Conservation (phyloP, 495 filamentous ascomycete genomes). For the Hyphodiscus hymeniophilus region DNA sequence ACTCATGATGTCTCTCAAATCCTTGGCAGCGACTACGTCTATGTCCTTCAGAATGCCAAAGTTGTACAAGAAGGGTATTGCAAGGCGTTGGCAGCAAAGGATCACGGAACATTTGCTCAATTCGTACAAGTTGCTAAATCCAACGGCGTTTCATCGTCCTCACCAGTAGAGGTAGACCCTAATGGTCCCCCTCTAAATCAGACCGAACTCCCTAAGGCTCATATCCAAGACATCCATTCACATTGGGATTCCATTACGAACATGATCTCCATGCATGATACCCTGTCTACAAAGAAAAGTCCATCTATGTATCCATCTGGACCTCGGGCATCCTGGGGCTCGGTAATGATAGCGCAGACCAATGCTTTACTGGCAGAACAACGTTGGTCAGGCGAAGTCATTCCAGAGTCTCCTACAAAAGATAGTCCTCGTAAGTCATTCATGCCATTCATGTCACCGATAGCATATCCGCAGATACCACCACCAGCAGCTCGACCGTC, state of each 20-base stretch:
- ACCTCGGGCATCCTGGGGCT: no score
- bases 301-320: no score
- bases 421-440: neutral
- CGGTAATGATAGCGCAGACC: neutral
- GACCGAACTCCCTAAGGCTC: no score
- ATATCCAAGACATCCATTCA: no score
- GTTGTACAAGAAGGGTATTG: slow-evolving; percentile 60
- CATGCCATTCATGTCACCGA: neutral
- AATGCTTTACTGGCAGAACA: neutral
- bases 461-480: neutral
- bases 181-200: no score
- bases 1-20: slow-evolving; percentile 89
- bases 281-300: no score
- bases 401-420: neutral
- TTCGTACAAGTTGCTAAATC: slow-evolving; percentile 2
- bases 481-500: neutral
- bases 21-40: slow-evolving; percentile 63
- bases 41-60: slow-evolving; percentile 64
- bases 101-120: slow-evolving; percentile 13
- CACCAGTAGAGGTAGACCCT: no score
- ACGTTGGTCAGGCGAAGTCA: neutral
- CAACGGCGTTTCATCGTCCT: no score
- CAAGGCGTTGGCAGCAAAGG: slow-evolving; percentile 34
- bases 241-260: no score
- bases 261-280: no score